Evolutionary conservation across 2,329 filamentous ascomycete species (phyloP), one percentile per base, ranked within the genome.

Genomic region (Blumeria hordei): DNA sequence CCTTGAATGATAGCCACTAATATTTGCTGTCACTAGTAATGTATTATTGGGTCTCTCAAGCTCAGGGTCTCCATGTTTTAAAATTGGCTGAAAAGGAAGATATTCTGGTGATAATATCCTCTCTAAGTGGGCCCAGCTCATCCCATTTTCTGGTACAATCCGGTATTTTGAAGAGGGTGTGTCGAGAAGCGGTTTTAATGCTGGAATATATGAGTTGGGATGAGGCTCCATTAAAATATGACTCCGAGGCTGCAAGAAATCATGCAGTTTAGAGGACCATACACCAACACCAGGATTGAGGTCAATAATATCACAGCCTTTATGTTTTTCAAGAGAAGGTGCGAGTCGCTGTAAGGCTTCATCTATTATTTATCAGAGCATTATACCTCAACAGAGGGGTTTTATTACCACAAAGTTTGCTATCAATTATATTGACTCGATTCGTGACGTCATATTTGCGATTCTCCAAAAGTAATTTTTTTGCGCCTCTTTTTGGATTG

Each of bases 181-280:
- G 0, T 72, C 62, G 6, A 77, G 65, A 1, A 88, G 69, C 0
- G 76, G 70, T 16, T 74, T 62, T 28, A 94, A 75, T 57, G 81
- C 78, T 0, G 76, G 70, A 0, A 68, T 59, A 65, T 84, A 90
- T 3, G 74, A 62, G 0, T 71, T 67, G 2, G 68, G 66, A 36
- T 85, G 76, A 2, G 81, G 79, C 63, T 96, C 88, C 67, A 95
- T 73, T 44, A 98, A 72, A 47, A 95, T 70, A 69, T 98, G 92
- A 5, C 77, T 80, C 56, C 87, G 80, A 4, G 90, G 90, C 62
- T 86, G 70, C 7, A 98, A 71, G 49, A 75, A 69, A 0, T 85
- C 73, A 64, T 94, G 80, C 0, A 96, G 71, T 62, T 82, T 85
- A 33, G 72, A 71, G 36, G 88, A 94, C 78, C 83, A 92, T 2